These are phyloP conservation scores for Cytospora piceicola DNA, from an alignment of 2,329 filamentous ascomycete species.

Conservation along the genomic window DNA sequence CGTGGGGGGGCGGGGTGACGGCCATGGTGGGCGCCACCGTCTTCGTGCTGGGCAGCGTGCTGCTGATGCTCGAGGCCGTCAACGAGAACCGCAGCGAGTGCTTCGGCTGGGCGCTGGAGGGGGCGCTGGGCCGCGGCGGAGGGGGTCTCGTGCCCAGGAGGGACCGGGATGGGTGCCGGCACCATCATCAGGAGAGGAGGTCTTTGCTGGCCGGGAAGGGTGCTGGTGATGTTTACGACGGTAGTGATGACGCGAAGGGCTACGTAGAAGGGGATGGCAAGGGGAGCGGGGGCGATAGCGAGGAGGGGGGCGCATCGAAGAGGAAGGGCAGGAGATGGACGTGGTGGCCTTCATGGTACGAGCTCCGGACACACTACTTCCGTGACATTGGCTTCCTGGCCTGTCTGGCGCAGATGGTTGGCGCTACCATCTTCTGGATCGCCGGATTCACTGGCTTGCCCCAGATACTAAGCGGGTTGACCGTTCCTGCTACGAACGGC, in stretches of 20 bases:
- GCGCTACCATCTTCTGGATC: conserved; percentile 68
- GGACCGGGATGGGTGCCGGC: conserved; percentile 27
- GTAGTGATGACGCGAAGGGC: background rate
- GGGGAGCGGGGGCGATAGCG: background rate
- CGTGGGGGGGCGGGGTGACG: conserved; percentile 61
- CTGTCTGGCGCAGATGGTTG: conserved; percentile 58
- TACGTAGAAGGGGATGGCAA: background rate
- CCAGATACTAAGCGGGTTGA: conserved; percentile 56
- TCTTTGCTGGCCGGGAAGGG: conserved; percentile 13
- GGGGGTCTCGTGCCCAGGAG: conserved; percentile 13
- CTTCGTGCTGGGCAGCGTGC: conserved; percentile 66
- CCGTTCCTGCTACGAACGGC: conserved; percentile 50
- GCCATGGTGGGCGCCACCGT: conserved; percentile 70
- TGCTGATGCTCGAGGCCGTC: conserved; percentile 69
- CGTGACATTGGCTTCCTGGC: conserved; percentile 67
- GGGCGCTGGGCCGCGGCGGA: conserved; percentile 43
- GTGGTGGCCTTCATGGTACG: conserved; percentile 62
- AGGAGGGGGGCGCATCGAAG: background rate
- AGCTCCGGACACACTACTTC: conserved; percentile 63
- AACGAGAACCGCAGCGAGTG: conserved; percentile 68
- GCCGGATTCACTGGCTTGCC: conserved; percentile 64
- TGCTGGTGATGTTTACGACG: background rate
- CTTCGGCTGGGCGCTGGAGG: conserved; percentile 70
- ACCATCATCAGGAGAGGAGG: conserved; percentile 32
- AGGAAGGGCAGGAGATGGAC: conserved; percentile 48